Base-by-base conservation (phyloP, 2,329 filamentous ascomycete species). In the Ascochyta rabiei region DNA sequence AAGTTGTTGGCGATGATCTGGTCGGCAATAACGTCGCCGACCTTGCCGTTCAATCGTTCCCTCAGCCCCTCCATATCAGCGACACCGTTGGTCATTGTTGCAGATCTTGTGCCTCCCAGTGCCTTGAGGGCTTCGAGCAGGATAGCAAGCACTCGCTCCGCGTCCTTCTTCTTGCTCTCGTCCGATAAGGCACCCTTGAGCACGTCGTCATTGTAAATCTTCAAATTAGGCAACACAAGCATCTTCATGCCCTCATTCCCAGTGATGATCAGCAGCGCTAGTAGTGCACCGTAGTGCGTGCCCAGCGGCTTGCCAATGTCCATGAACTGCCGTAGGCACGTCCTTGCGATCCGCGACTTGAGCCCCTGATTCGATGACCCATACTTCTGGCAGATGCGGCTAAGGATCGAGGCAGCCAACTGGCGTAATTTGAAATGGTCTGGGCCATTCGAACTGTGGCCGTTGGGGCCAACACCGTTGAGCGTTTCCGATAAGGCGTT, bases 261-360 rank as follows among this genome's bases (percentile, higher is more conserved):
- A 23, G 92, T 91, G 21, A 96, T 88, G 1, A 88, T 86, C 2
- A 88, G 82, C 2, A 99, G 80, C 1, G 93, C 93, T 26, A 87
- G 84, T 19, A 99, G 83, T 6, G 93, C 91, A 39, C 95, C 95
- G 71, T 95, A 99, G 68, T 96, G 90, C 1, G 93, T 89, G 1
- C 90, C 86, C 0, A 92, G 84, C 0, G 92, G 87, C 69, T 93
- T 91, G 38, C 87, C 86, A 0, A 91, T 90, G 68, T 97, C 93
- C 26, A 99, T 84, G 75, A 97, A 93, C 67, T 89, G 87, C 77
- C 96, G 96, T 30, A 98, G 84, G 69, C 92, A 97, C 0, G 93
- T 95, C n/a, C 95, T 85, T 4, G 92, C 93, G 26, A 99, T 87
- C 60, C 96, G 90, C 2, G 93, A 88, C 53, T 92, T 91, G 23